phyloP scores from a whole-genome alignment of 2,329 filamentous ascomycete species.

The Cryphonectria japonica region DNA sequence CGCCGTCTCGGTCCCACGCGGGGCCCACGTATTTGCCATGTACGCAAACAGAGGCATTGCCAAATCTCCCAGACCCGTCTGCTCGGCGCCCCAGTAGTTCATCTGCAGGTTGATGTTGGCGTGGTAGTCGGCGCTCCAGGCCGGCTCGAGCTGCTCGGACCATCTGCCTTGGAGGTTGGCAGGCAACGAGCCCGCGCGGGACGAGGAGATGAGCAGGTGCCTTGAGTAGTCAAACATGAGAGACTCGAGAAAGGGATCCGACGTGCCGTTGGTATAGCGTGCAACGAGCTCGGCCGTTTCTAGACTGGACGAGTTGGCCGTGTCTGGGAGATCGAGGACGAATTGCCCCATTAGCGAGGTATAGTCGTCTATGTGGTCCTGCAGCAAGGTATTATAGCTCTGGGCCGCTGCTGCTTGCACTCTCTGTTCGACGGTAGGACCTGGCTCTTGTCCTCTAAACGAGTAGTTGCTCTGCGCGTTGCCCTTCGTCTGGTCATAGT shows the following conservation, averaged over 20 bases:
- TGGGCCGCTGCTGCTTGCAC: slow-evolving; percentile 41
- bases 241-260: slow-evolving; percentile 56
- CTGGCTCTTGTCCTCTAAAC: slow-evolving; percentile 53
- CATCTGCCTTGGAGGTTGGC: slow-evolving; percentile 62
- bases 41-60: slow-evolving; percentile 55
- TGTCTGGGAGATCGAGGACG: slow-evolving; percentile 49
- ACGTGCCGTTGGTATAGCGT: slow-evolving; percentile 34
- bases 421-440: slow-evolving; percentile 40
- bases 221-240: slow-evolving; percentile 58
- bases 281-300: slow-evolving; percentile 39
- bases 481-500: slow-evolving; percentile 56
- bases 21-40: slow-evolving; percentile 54
- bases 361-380: slow-evolving; percentile 48
- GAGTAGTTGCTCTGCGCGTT: slow-evolving; percentile 47
- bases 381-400: slow-evolving; percentile 37
- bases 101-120: slow-evolving; percentile 64
- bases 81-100: slow-evolving; percentile 62
- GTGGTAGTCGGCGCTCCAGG: slow-evolving; percentile 59
- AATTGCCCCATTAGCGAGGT: slow-evolving; percentile 44
- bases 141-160: slow-evolving; percentile 46
- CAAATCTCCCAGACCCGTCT: slow-evolving; percentile 52
- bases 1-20: slow-evolving; percentile 57
- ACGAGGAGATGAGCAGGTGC: slow-evolving; percentile 59
- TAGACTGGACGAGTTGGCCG: slow-evolving; percentile 42
- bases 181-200: slow-evolving; percentile 54